These are phyloP conservation scores for Clarireedia paspali DNA, from an alignment of 2,329 filamentous ascomycete genomes.

Conservation along the genomic window DNA sequence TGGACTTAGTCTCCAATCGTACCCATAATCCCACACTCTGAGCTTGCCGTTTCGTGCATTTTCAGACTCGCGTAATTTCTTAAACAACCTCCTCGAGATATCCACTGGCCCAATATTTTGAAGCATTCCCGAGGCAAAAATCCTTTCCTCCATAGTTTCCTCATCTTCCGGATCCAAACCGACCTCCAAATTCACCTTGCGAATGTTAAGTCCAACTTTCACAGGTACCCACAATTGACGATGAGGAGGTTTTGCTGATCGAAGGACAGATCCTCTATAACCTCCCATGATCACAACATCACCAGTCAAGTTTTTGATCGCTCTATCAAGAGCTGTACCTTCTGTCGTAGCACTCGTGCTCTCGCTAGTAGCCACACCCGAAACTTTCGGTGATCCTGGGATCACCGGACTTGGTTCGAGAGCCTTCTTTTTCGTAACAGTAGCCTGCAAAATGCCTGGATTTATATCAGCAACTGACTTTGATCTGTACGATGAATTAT, in stretches of 20 bases:
- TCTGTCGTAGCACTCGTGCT: conserved; percentile 5
- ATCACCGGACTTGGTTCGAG: conserved; percentile 13
- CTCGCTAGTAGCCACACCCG: conserved; percentile 14
- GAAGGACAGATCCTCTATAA: conserved; percentile 82
- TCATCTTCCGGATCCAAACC: conserved; percentile 77
- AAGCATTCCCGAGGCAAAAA: conserved; percentile 83
- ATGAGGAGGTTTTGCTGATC: conserved; percentile 72
- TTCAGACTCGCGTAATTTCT: conserved; percentile 64
- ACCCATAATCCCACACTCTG: conserved; percentile 83
- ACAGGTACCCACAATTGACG: conserved; percentile 92
- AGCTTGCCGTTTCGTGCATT: conserved; percentile 66
- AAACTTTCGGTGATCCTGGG: conserved; percentile 12
- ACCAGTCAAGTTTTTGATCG: conserved; percentile 64
- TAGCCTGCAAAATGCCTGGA: conserved; percentile 23
- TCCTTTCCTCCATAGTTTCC: conserved; percentile 71
- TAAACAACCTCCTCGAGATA: conserved; percentile 75
- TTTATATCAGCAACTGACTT: conserved; percentile 23
- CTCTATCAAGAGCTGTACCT: conserved; percentile 34
- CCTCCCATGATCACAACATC: conserved; percentile 86
- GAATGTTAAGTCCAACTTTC: conserved; percentile 84
- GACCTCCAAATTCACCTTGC: conserved; percentile 86
- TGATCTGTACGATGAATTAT: conserved; percentile 17
- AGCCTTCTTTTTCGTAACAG: conserved; percentile 17
- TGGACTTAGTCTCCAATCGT: conserved; percentile 89
- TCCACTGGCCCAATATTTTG: conserved; percentile 87